A percentile compares a stretch with the other conserved stretches of the same genome.
Evolutionary conservation across 2,329 filamentous ascomycete genomes (phyloP).

Genomic region (Ophiostoma quercus): DNA sequence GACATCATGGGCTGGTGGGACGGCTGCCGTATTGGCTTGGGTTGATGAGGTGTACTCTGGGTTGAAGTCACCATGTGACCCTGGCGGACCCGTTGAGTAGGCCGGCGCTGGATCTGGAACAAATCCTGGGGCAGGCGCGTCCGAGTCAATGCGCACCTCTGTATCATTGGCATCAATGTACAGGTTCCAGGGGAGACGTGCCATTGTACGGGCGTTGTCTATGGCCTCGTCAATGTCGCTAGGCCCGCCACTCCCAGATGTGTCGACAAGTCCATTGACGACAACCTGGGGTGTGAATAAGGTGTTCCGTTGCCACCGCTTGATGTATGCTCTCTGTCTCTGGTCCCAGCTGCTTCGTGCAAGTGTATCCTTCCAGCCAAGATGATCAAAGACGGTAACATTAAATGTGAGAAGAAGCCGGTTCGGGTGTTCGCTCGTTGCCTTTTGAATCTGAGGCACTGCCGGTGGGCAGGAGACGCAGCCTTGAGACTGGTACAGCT

Average conservation of each 20-base stretch:
- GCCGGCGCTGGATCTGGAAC: neutral
- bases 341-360: conserved; percentile 32
- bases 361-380: conserved; percentile 35
- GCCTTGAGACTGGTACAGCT: conserved; percentile 37
- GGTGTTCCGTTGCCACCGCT: conserved; percentile 32
- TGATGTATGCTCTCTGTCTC: conserved; percentile 35
- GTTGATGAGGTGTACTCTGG: neutral
- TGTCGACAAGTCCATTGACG: conserved; percentile 32
- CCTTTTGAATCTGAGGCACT: conserved; percentile 33
- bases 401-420: conserved; percentile 35
- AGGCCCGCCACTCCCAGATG: conserved; percentile 5
- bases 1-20: neutral
- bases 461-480: conserved; percentile 35
- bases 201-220: conserved; percentile 20
- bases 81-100: neutral
- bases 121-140: conserved; percentile 5
- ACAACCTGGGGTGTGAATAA: conserved; percentile 35
- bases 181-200: conserved; percentile 29
- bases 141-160: conserved; percentile 29
- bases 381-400: conserved; percentile 36
- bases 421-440: conserved; percentile 31
- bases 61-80: neutral
- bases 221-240: conserved; percentile 19
- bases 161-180: conserved; percentile 31
- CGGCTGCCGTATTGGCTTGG: neutral